These are phyloP conservation scores for Ballota nigra DNA, from an alignment of 257 asterid species.

Conservation along the genomic window DNA sequence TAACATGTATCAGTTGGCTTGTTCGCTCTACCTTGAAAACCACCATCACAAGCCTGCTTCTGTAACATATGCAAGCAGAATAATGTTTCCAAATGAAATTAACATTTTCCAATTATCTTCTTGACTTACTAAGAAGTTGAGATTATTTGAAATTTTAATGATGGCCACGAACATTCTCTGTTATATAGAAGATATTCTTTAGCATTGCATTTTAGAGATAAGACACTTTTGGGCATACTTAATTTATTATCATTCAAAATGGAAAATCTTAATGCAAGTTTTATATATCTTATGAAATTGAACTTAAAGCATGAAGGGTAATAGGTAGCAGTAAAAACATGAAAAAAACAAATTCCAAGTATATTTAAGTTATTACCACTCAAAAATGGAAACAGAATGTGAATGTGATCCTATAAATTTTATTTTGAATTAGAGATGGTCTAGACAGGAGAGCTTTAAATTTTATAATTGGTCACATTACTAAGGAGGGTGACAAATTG, in stretches of 20 bases:
- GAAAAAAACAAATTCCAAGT: neutral
- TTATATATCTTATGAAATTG: neutral
- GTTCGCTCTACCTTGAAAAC: conserved; percentile 90
- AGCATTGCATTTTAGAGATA: neutral
- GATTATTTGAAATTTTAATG: neutral
- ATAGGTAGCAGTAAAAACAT: neutral
- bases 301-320: neutral
- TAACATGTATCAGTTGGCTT: conserved; percentile 89
- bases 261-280: neutral
- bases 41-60: conserved; percentile 90
- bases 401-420: neutral
- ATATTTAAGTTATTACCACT: neutral
- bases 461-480: neutral
- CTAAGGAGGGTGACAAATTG: neutral
- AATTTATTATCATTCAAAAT: neutral
- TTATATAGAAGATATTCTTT: too few relatives aligned
- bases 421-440: neutral
- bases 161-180: too few relatives aligned
- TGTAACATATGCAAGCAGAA: conserved; percentile 34
- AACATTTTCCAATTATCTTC: too few relatives aligned
- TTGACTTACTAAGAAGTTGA: too few relatives aligned
- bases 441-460: neutral
- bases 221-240: neutral
- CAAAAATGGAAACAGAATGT: neutral
- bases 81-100: neutral